Base-by-base conservation (phyloP, 73 alveolate species). In the Stentor coeruleus region DNA sequence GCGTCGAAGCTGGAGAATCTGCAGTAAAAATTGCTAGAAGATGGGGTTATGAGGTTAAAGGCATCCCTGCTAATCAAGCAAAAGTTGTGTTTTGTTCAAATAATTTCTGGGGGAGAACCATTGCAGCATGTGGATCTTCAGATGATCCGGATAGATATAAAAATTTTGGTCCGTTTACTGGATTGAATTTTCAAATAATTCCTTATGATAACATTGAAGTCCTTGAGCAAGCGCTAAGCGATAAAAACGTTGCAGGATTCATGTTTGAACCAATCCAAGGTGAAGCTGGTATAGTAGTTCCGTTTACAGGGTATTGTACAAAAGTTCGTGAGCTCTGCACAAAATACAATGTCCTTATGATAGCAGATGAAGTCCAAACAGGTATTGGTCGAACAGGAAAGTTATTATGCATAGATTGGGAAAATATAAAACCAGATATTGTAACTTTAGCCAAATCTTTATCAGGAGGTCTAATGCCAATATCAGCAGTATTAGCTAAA, bases 191-290 rank as follows among this genome's bases (percentile, higher is more conserved):
- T 83, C 89, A 77, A 35, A 79, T 87, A 4, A 92, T 96, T 3
- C 90, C 88, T 15, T 96, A 86, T 88, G 89, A 94, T 84, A 93
- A 94, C 66, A 85, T 93, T 3, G 94, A 58, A 11, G 98, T 93
- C 3, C 87, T 96, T 0, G 94, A 90, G 77, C n/a, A n/a, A n/a
- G 82, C 72, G 66, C 26, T 74, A 38, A 60, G 2, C 39, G 72
- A 88, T 82, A 90, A 92, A 11, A 92, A 87, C 91, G 75, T 87
- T 39, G 92, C 91, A 40, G 98, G 94, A n/a, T 35, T 86, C 77
- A n/a, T n/a, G n/a, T n/a, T n/a, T n/a, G 99, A 96, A 85, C 97
- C 98, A 15, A 96, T 96, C 84, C 90, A 96, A 88, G 99, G 99
- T 3, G 99, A 96, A 79, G 97, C 93, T 3, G 99, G 99, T 30